Percentiles rank a stretch among this genome's conserved stretches.
These are phyloP conservation scores for Leccinellum albellum DNA, from an alignment of 768 basidiomycete genomes.

Conservation along the genomic window DNA sequence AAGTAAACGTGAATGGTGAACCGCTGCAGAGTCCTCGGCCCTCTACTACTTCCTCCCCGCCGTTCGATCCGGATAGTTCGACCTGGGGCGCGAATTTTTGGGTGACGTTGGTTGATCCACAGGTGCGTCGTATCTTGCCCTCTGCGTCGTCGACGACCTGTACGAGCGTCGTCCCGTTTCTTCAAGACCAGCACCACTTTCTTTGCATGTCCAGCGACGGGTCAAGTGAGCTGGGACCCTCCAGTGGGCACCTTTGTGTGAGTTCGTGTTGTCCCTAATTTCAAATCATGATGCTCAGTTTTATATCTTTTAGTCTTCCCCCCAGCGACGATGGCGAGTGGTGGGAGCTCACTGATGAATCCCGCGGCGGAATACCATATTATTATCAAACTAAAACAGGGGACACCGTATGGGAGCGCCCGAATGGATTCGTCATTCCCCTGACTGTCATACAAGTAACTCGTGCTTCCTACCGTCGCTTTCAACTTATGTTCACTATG, in stretches of 20 bases:
- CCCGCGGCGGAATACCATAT: conserved; percentile 79
- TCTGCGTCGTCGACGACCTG: conserved; percentile 7
- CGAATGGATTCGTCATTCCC: conserved; percentile 85
- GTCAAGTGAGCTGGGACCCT: conserved; percentile 90
- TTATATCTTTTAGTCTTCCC: conserved; percentile 54
- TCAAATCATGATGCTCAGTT: conserved; percentile 16
- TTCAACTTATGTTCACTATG: conserved; percentile 3
- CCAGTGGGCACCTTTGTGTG: conserved; percentile 88
- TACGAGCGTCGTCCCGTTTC: conserved; percentile 1
- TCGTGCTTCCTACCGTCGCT: conserved; percentile 1
- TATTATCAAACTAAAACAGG: conserved; percentile 93
- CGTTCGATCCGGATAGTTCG: conserved; percentile 36
- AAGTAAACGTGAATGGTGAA: conserved; percentile 35
- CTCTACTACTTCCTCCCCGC: conserved; percentile 19
- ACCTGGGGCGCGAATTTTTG: conserved; percentile 91
- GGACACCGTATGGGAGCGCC: conserved; percentile 92
- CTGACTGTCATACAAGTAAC: conserved; percentile 80
- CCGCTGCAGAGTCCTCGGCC: conserved; percentile 31
- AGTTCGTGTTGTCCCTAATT: conserved; percentile 27
- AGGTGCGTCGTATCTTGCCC: conserved; percentile 46
- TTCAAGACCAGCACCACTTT: conserved; percentile 62
- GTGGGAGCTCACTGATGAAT: conserved; percentile 92
- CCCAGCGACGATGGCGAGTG: conserved; percentile 85
- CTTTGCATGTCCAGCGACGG: conserved; percentile 90
- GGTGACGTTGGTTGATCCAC: conserved; percentile 90